Evolutionary conservation across 768 basidiomycete genomes (phyloP), one percentile per base, ranked within the genome.

Genomic region (Auricularia auricula-judae): DNA sequence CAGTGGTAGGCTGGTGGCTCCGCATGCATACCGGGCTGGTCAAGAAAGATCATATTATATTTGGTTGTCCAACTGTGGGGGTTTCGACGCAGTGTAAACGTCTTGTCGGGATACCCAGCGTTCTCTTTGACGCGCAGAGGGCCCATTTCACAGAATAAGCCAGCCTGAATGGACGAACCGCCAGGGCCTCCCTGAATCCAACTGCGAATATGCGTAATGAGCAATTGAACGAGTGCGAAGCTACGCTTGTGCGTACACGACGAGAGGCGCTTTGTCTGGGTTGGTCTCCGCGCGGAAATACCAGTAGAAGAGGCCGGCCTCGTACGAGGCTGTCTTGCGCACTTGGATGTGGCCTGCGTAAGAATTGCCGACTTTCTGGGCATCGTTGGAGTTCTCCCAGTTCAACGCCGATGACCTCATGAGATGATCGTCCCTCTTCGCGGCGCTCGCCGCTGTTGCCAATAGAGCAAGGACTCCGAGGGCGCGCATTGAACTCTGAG

Each of bases 1-100:
- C 29, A 29, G 2, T 29, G 2, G 29, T 29, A 29, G 29, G 29
- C 29, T 29, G 29, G 29, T 29, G 29, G 29, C 29, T 29, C 29
- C 39, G 3, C 12, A 14, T 59, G 12, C 56, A 14, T 18, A 59
- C 56, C 56, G 33, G 56, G 56, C 23, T 59, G 56, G 56, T 59
- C 56, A 7, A 59, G 56, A 18, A 59, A 59, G 56, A 59, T 59
- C 56, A 59, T 59, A 29, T 59, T 59, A 29, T 59, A 59, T 29
- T 59, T 59, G 23, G 23, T 23, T 29, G 56, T 59, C 56, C 56
- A 59, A 29, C 23, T 59, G 23, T 59, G 29, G 7, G 56, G 56
- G 56, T 59, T 59, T 4, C 23, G 56, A 33, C 23, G 56, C 56
- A 59, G 23, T 2, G 14, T 29, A 21, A 29, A 59, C 56, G 56